Evolutionary conservation across 768 basidiomycete species (phyloP).

Genomic region (Podaxis sp.): DNA sequence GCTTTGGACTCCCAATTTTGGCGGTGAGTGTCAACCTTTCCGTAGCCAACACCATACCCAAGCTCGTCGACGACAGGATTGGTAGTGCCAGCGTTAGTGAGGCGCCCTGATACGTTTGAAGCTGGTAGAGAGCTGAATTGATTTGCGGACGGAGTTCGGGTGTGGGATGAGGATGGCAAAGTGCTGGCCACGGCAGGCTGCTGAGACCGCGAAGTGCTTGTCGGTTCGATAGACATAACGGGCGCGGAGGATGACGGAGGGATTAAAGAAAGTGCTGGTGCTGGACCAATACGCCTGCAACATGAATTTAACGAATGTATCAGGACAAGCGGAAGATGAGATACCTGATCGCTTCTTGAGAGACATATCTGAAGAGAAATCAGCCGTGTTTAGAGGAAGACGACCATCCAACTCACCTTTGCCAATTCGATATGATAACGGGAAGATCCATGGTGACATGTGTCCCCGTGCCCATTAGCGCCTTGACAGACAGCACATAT

Average conservation of each 20-base stretch:
- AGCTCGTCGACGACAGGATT: constrained; percentile 13
- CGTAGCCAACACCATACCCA: constrained; percentile 11
- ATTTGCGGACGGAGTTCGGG: not conserved
- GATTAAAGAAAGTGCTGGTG: constrained; percentile 40
- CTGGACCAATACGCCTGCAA: constrained; percentile 42
- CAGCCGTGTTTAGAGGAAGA: constrained; percentile 2
- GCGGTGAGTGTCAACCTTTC: not conserved
- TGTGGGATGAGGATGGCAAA: constrained; percentile 4
- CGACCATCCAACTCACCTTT: constrained; percentile 46
- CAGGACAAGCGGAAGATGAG: constrained; percentile 22
- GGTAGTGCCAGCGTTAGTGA: not conserved
- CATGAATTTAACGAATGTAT: not conserved
- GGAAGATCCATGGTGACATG: constrained; percentile 71
- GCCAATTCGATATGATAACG: constrained; percentile 83
- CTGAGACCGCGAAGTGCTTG: not conserved
- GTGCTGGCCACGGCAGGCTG: constrained; percentile 9
- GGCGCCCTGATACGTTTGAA: constrained; percentile 2
- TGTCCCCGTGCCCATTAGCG: constrained; percentile 64
- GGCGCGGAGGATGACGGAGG: constrained; percentile 16
- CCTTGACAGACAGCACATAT: constrained; percentile 74
- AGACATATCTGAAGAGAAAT: constrained; percentile 51
- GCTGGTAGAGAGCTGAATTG: constrained; percentile 11
- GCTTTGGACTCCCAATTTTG: constrained; percentile 17
- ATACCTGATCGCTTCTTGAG: constrained; percentile 62
- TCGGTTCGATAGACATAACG: constrained; percentile 4